phyloP scores from a whole-genome alignment of 495 filamentous ascomycete species.

The Beverwykella pulmonaria region DNA sequence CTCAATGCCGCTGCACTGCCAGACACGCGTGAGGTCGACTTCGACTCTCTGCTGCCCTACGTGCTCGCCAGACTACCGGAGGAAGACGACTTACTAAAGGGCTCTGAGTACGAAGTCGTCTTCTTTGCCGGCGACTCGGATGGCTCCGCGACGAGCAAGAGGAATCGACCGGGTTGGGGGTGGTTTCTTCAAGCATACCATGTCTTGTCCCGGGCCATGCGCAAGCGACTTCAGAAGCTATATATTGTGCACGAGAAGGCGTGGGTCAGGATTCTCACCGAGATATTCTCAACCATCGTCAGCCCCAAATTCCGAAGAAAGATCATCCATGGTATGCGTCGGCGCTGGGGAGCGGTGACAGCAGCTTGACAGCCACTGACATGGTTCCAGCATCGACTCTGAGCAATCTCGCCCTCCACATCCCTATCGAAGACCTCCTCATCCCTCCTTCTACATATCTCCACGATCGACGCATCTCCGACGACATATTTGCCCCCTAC shows the following conservation, averaged over 20 bases:
- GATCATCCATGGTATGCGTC: slow-evolving; percentile 54
- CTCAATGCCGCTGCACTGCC: slow-evolving; percentile 61
- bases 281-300: slow-evolving; percentile 60
- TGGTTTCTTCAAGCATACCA: slow-evolving; percentile 63
- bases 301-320: slow-evolving; percentile 62
- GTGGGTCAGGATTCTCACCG: slow-evolving; percentile 60
- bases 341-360: not conserved
- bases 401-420: slow-evolving; percentile 50
- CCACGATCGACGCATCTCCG: slow-evolving; percentile 53
- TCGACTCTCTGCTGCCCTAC: slow-evolving; percentile 59
- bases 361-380: slow-evolving; percentile 1
- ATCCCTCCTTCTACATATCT: slow-evolving; percentile 58
- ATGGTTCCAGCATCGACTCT: slow-evolving; percentile 51
- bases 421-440: slow-evolving; percentile 54
- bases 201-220: slow-evolving; percentile 54
- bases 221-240: slow-evolving; percentile 56
- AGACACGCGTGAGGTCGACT: slow-evolving; percentile 54
- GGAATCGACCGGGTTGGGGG: slow-evolving; percentile 56
- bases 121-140: slow-evolving; percentile 57
- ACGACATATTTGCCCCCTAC: slow-evolving; percentile 54
- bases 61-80: slow-evolving; percentile 57
- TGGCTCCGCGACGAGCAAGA: slow-evolving; percentile 45
- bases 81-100: slow-evolving; percentile 57
- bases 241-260: slow-evolving; percentile 61
- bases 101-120: slow-evolving; percentile 57